Conservation (phyloP, 2,329 filamentous ascomycete species). For the Graphilbum sp. region DNA sequence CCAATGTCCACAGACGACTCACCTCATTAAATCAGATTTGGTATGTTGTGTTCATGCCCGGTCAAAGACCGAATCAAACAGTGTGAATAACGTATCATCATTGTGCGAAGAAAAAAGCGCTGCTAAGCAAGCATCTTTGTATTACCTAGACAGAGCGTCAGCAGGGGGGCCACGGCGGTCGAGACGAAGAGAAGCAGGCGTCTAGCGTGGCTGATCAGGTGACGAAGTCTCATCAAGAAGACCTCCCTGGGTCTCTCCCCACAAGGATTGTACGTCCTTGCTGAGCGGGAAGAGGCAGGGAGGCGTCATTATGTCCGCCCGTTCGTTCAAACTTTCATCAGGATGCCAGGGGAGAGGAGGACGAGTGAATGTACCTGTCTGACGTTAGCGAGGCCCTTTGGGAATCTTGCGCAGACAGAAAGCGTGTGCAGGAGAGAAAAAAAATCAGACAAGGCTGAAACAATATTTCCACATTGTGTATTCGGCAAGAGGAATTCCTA, state of each 20-base stretch:
- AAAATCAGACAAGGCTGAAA: conserved; percentile 52
- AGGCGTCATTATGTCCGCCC: conserved; percentile 51
- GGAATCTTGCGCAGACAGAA: too few species aligned
- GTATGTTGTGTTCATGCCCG: conserved; percentile 34
- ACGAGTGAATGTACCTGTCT: too few species aligned
- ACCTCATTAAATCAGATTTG: conserved; percentile 39
- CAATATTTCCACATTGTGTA: conserved; percentile 43
- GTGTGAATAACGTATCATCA: conserved; percentile 45
- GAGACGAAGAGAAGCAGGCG: too few species aligned
- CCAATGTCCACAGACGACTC: too few species aligned
- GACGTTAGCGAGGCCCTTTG: too few species aligned
- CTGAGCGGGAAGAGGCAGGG: conserved; percentile 28
- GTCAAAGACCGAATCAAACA: conserved; percentile 35
- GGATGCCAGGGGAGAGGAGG: conserved; percentile 15
- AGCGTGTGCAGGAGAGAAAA: background rate
- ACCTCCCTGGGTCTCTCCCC: conserved; percentile 28
- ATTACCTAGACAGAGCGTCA: too few species aligned
- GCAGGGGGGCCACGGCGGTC: too few species aligned
- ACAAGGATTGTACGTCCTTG: conserved; percentile 47
- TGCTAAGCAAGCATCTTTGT: conserved; percentile 7
- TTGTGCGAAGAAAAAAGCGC: conserved; percentile 10
- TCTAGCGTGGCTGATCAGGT: too few species aligned
- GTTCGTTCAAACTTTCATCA: conserved; percentile 54
- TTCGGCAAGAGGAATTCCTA: conserved; percentile 56
- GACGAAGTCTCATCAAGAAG: conserved; percentile 52